Evolutionary conservation across 2,329 filamentous ascomycete species (phyloP), one percentile per base, ranked within the genome.

Genomic region (Biscogniauxia mediterranea): DNA sequence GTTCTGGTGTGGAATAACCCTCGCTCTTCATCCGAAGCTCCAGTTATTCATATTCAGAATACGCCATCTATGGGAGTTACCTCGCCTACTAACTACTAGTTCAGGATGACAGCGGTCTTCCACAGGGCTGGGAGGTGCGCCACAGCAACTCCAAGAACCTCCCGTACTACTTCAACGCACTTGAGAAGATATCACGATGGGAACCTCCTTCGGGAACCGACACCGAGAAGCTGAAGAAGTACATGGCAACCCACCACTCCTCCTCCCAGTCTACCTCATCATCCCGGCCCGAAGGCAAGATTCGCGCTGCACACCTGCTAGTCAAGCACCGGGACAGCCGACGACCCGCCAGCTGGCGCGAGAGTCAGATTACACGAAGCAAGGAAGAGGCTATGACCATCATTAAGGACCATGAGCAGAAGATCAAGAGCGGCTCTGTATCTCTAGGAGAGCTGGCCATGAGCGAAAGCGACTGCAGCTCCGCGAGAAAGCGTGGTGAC

Each of bases 131-230:
- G 93, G 95, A 98, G 81, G 92, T 99, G 74, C 92, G 95, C 76
- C 92, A 96, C 81, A 97, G 92, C 77, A 96, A 97, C 82, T 96
- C 92, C 78, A 98, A 97, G 83, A 96, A 96, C 80, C 89, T 98
- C 42, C 95, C 95, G 46, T 99, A 99, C 83, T 99, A 98, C 83
- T 98, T 97, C 89, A 96, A 97, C 79, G 82, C 89, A 53, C 80
- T 79, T 69, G 91, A 92, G 66, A 94, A 93, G 76, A 88, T 92
- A 75, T 98, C 95, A 65, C 87, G 92, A 79, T 99, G 95, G 95
- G 95, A 98, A 75, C 94, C 95, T 2, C 95, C 95, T 8, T 76
- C 85, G 52, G 91, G 89, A 66, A 95, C 93, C 69, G 92, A 99
- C 79, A 91, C 91, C 61, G 93, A 97, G 70, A 92, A 90, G 79